These are phyloP conservation scores for Ceratopteris richardii DNA, from an alignment of 75 land plant species.

Conservation along the genomic window DNA sequence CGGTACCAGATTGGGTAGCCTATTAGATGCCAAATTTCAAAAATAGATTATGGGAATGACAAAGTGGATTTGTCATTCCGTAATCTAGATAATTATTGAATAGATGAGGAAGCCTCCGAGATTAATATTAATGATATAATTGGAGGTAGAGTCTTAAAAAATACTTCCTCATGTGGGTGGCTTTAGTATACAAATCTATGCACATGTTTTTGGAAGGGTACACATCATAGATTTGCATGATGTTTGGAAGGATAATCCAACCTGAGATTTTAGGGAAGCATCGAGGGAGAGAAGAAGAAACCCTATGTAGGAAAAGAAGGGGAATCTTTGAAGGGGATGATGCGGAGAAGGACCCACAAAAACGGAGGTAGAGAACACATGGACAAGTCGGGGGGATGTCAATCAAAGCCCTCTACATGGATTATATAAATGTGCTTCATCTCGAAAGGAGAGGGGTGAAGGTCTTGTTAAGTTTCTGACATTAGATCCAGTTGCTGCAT, in stretches of 20 bases:
- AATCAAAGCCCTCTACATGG: too few species aligned
- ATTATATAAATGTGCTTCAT: too few species aligned
- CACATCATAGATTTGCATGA: slow-evolving; percentile 70
- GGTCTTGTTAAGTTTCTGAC: too few species aligned
- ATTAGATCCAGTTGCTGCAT: too few species aligned
- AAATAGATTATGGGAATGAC: slow-evolving; percentile 45
- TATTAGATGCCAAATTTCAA: slow-evolving; percentile 46
- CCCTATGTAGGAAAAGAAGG: too few species aligned
- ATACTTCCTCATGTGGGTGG: slow-evolving; percentile 73
- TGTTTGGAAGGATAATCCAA: slow-evolving; percentile 49
- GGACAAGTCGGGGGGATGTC: too few species aligned
- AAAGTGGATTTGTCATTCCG: slow-evolving; percentile 30
- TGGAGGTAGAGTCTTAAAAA: slow-evolving; percentile 60
- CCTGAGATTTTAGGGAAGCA: slow-evolving; percentile 40
- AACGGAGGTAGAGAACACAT: too few species aligned
- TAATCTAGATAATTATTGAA: slow-evolving; percentile 5
- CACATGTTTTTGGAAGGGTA: slow-evolving; percentile 69
- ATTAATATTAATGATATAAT: slow-evolving; percentile 50
- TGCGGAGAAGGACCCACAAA: too few species aligned
- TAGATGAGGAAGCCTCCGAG: slow-evolving; percentile 14
- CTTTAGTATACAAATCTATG: slow-evolving; percentile 62
- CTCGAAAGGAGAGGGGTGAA: too few species aligned
- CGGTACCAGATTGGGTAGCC: slow-evolving; percentile 48
- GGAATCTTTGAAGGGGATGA: too few species aligned
- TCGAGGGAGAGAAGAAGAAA: too few species aligned